These are phyloP conservation scores for Aspergillus flavus DNA, from an alignment of 2,329 filamentous ascomycete genomes.

Conservation along the genomic window DNA sequence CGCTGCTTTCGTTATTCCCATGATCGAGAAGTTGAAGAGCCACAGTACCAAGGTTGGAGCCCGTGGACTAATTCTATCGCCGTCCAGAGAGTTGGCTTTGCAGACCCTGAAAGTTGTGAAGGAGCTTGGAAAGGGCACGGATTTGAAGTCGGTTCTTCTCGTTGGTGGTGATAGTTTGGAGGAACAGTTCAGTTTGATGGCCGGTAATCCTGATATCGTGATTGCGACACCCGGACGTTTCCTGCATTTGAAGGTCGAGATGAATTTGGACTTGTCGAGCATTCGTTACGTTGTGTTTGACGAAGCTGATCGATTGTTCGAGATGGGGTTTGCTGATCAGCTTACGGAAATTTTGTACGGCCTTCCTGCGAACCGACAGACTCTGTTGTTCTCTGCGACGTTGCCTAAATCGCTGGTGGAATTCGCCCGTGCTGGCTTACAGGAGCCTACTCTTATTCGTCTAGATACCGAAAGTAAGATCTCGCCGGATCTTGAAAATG, in stretches of 20 bases:
- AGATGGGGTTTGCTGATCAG: constrained; percentile 97
- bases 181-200: constrained; percentile 92
- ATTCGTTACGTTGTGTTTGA: constrained; percentile 96
- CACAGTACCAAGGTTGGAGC: constrained; percentile 87
- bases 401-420: constrained; percentile 92
- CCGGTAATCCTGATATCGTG: constrained; percentile 92
- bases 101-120: constrained; percentile 97
- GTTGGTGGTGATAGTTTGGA: constrained; percentile 95
- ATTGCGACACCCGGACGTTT: constrained; percentile 97
- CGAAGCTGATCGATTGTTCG: constrained; percentile 93
- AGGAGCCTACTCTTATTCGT: constrained; percentile 87
- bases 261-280: constrained; percentile 87
- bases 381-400: constrained; percentile 91
- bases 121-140: constrained; percentile 86
- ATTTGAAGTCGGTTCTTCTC: constrained; percentile 84
- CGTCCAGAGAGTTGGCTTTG: constrained; percentile 88
- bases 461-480: constrained; percentile 95
- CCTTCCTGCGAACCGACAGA: constrained; percentile 81
- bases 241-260: constrained; percentile 94
- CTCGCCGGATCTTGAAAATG: constrained; percentile 91
- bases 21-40: constrained; percentile 89
- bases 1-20: constrained; percentile 94
- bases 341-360: constrained; percentile 90
- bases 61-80: constrained; percentile 84
- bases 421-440: constrained; percentile 88